phyloP scores from a whole-genome alignment of 768 basidiomycete genomes.

The Psilocybe subaeruginosa region DNA sequence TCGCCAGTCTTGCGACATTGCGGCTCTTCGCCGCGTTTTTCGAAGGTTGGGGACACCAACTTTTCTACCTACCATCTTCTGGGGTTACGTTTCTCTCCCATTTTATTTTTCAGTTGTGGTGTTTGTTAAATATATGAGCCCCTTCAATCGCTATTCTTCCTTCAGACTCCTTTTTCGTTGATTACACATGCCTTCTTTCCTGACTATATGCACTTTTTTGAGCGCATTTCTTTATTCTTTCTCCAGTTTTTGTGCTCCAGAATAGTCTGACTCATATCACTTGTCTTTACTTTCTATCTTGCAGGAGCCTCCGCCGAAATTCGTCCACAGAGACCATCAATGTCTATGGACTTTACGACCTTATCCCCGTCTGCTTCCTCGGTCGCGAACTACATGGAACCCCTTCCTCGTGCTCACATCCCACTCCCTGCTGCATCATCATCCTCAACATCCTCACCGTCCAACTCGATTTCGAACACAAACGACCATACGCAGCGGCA shows the following conservation, averaged over 20 bases:
- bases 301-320: slow-evolving; percentile 69
- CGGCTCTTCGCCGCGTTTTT: neutral
- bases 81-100: too few species aligned
- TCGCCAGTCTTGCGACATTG: neutral
- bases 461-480: neutral
- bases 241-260: neutral
- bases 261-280: neutral
- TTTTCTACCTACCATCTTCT: too few species aligned
- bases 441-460: neutral
- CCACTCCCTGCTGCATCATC: slow-evolving; percentile 14
- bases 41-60: too few species aligned
- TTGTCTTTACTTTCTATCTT: slow-evolving; percentile 3
- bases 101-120: too few species aligned
- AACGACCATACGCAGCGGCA: neutral
- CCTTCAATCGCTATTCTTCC: too few species aligned
- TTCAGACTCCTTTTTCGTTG: too few species aligned
- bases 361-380: slow-evolving; percentile 38
- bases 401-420: slow-evolving; percentile 26
- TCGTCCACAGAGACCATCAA: slow-evolving; percentile 55
- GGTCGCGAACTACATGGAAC: slow-evolving; percentile 29
- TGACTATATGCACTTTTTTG: slow-evolving; percentile 2
- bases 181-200: neutral
- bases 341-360: slow-evolving; percentile 48
- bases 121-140: too few species aligned
- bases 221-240: neutral